Evolutionary conservation across 2,329 filamentous ascomycete genomes (phyloP).

Genomic region (Didymellaceae sp.): DNA sequence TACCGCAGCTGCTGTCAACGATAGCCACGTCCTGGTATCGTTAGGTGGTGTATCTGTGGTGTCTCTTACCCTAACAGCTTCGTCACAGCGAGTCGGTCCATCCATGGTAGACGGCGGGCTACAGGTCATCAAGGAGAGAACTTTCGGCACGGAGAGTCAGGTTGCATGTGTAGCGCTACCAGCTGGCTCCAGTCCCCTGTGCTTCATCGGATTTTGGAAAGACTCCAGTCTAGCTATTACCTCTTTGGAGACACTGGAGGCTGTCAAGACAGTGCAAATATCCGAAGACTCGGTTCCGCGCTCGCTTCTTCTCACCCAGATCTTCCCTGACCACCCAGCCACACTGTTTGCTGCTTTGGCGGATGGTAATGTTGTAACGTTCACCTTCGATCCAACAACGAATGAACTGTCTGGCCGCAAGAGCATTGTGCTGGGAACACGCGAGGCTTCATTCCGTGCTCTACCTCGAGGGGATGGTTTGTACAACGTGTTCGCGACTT

Average conservation of each 20-base stretch:
- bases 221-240: conserved; percentile 80
- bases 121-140: conserved; percentile 63
- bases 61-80: conserved; percentile 64
- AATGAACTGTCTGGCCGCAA: conserved; percentile 74
- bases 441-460: conserved; percentile 80
- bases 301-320: conserved; percentile 78
- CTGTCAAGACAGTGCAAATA: conserved; percentile 63
- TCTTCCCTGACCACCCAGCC: conserved; percentile 70
- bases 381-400: conserved; percentile 69
- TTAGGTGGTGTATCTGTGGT: conserved; percentile 76
- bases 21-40: conserved; percentile 73
- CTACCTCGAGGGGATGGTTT: conserved; percentile 71
- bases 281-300: conserved; percentile 79
- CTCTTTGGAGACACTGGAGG: conserved; percentile 68
- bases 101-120: conserved; percentile 56
- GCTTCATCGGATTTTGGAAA: conserved; percentile 86
- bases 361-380: conserved; percentile 88
- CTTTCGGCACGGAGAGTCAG: conserved; percentile 72
- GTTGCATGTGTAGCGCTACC: conserved; percentile 85
- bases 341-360: conserved; percentile 90
- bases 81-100: conserved; percentile 4
- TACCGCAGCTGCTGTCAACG: conserved; percentile 78
- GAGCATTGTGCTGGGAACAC: conserved; percentile 82
- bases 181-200: conserved; percentile 66
- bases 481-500: conserved; percentile 88